phyloP scores from a whole-genome alignment of 176 grass and related monocot species.

The Canna indica region DNA sequence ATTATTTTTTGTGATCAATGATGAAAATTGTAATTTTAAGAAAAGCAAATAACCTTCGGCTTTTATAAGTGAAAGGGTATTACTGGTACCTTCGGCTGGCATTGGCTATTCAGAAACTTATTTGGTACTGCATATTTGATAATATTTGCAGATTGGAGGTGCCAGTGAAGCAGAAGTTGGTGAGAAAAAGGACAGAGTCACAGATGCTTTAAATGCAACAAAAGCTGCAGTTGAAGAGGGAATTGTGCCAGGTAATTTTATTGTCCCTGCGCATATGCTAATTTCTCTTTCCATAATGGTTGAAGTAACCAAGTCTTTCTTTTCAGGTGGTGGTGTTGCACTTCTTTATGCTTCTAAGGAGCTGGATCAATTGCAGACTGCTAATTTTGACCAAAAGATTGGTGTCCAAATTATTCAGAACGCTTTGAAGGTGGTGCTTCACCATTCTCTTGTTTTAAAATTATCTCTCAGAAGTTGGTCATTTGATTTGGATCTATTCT shows the following conservation, averaged over 20 bases:
- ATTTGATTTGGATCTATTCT: slow-evolving; percentile 4
- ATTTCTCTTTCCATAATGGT: neutral
- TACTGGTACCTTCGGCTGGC: too few relatives aligned
- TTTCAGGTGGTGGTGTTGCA: slow-evolving; percentile 79
- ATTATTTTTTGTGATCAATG: too few relatives aligned
- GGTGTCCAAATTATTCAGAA: slow-evolving; percentile 99
- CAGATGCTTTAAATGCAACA: slow-evolving; percentile 85
- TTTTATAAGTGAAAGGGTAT: too few relatives aligned
- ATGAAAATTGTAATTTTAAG: too few relatives aligned
- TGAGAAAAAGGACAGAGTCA: slow-evolving; percentile 96
- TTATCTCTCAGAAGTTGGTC: too few relatives aligned
- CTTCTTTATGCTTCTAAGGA: slow-evolving; percentile 98
- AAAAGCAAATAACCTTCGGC: too few relatives aligned
- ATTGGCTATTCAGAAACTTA: too few relatives aligned
- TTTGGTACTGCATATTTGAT: neutral
- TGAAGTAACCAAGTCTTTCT: slow-evolving; percentile 1
- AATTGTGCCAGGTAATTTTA: slow-evolving; percentile 63
- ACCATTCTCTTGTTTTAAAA: too few relatives aligned
- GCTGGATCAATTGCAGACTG: slow-evolving; percentile 66
- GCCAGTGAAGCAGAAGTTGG: slow-evolving; percentile 88
- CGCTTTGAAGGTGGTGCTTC: slow-evolving; percentile 87
- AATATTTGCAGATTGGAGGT: slow-evolving; percentile 65
- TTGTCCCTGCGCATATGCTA: too few relatives aligned
- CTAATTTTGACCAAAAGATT: slow-evolving; percentile 98
- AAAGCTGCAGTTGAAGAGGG: slow-evolving; percentile 99